Percentiles rank a stretch among this genome's conserved stretches.
phyloP scores from a whole-genome alignment of 192 early-diverging fungal species.

The Coemansia pectinata region DNA sequence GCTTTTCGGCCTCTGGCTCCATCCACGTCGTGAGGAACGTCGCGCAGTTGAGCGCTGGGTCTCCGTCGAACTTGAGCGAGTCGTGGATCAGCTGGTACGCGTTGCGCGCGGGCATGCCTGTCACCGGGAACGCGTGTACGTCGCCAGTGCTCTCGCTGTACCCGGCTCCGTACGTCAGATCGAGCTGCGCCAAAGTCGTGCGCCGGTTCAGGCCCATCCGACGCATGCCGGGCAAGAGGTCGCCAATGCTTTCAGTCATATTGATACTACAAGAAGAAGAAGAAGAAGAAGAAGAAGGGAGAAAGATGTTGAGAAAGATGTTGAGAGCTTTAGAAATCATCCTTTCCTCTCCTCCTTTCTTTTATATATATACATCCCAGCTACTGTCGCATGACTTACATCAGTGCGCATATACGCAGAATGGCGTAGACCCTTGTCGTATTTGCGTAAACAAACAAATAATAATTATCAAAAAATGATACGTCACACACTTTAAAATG shows the following conservation, averaged over 20 bases:
- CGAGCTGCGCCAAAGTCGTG: conserved; percentile 6
- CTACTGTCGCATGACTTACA: not conserved
- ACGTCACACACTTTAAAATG: not conserved
- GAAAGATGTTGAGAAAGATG: not conserved
- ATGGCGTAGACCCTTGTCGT: not conserved
- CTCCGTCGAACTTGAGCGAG: conserved; percentile 74
- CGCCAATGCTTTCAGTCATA: conserved; percentile 37
- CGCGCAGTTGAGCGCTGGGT: conserved; percentile 75
- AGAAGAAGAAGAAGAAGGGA: not conserved
- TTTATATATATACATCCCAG: not conserved
- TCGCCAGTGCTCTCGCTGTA: conserved; percentile 28
- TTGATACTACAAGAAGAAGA: not conserved
- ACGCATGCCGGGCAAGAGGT: conserved; percentile 42
- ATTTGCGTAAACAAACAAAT: not conserved
- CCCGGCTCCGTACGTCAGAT: conserved; percentile 47
- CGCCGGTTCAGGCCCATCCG: conserved; percentile 32
- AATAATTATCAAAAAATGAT: not conserved
- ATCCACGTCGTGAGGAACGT: conserved; percentile 81
- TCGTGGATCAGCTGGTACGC: conserved; percentile 77
- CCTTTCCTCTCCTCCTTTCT: not conserved
- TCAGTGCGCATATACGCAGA: not conserved
- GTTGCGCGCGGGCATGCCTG: conserved; percentile 54
- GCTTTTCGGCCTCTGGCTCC: conserved; percentile 78
- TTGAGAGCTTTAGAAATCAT: too few species aligned
- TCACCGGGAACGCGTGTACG: conserved; percentile 28